Evolutionary conservation across 78 protist species (phyloP).

Genomic region (slime mould (Dictyostelium discoideum)): DNA sequence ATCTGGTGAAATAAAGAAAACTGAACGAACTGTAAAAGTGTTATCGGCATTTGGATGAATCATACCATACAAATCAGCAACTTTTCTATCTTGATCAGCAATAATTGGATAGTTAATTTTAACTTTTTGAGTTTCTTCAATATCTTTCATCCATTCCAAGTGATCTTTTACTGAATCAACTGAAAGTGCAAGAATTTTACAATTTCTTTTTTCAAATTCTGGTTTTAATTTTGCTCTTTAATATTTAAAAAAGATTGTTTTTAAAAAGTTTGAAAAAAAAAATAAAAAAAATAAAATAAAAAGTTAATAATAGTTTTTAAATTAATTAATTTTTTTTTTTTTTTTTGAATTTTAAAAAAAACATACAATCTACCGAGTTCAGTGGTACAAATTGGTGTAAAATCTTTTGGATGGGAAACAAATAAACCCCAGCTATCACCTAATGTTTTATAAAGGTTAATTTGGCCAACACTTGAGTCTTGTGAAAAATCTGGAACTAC

Average conservation of each 20-base stretch:
- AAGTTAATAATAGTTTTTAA: not conserved
- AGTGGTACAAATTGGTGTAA: slow-evolving; percentile 91
- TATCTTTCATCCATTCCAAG: slow-evolving; percentile 86
- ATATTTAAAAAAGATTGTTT: too few relatives aligned
- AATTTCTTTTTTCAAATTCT: slow-evolving; percentile 84
- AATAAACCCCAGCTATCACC: slow-evolving; percentile 75
- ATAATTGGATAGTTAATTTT: slow-evolving; percentile 86
- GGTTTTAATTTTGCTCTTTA: slow-evolving; percentile 64
- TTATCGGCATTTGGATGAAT: slow-evolving; percentile 78
- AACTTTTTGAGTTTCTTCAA: slow-evolving; percentile 80
- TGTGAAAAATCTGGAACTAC: slow-evolving; percentile 76
- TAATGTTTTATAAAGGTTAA: slow-evolving; percentile 70
- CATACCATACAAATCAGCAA: slow-evolving; percentile 88
- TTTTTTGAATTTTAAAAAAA: not conserved
- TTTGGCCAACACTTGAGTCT: slow-evolving; percentile 70
- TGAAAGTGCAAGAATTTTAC: slow-evolving; percentile 83
- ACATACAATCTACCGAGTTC: slow-evolving; percentile 86
- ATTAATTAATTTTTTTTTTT: not conserved
- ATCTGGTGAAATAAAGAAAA: slow-evolving; percentile 85
- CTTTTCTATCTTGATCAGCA: slow-evolving; percentile 78
- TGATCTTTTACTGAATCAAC: slow-evolving; percentile 77
- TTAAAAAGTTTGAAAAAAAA: not conserved
- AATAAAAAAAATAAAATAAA: not conserved
- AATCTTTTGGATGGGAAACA: slow-evolving; percentile 91
- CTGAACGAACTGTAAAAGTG: slow-evolving; percentile 74